These are phyloP conservation scores for Catunica adiposa DNA, from an alignment of 2,329 filamentous ascomycete species.

Conservation along the genomic window DNA sequence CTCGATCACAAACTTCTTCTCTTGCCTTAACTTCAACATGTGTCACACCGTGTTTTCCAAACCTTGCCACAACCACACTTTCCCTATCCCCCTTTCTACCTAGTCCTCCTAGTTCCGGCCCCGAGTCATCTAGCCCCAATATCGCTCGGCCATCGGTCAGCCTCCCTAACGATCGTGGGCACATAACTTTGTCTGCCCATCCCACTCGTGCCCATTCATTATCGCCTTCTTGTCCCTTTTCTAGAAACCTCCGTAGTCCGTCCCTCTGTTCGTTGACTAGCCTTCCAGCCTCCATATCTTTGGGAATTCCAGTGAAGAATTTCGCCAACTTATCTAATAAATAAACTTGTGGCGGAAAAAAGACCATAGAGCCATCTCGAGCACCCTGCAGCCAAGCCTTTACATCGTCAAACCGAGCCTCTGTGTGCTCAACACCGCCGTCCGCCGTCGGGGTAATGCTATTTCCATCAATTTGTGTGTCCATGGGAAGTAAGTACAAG, in stretches of 20 bases:
- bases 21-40: slow-evolving; percentile 1
- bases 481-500: slow-evolving; percentile 62
- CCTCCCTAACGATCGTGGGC: slow-evolving; percentile 32
- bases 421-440: slow-evolving; percentile 48
- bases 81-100: slow-evolving; percentile 39
- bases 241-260: slow-evolving; percentile 26
- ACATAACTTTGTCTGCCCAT: slow-evolving; percentile 47
- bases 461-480: slow-evolving; percentile 23
- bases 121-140: slow-evolving; percentile 40
- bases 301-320: slow-evolving; percentile 17
- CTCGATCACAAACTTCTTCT: not conserved
- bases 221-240: slow-evolving; percentile 22
- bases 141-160: slow-evolving; percentile 33
- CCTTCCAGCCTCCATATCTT: slow-evolving; percentile 6
- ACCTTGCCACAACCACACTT: slow-evolving; percentile 32
- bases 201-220: slow-evolving; percentile 31
- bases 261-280: slow-evolving; percentile 38
- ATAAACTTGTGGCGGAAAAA: slow-evolving; percentile 84
- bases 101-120: slow-evolving; percentile 33
- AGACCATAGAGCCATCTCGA: slow-evolving; percentile 48
- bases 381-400: slow-evolving; percentile 52
- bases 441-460: slow-evolving; percentile 55
- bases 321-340: slow-evolving; percentile 43
- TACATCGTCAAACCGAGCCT: slow-evolving; percentile 60
- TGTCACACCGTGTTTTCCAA: slow-evolving; percentile 5